Conservation (phyloP, 768 basidiomycete genomes). For the Lactarius trivialis region DNA sequence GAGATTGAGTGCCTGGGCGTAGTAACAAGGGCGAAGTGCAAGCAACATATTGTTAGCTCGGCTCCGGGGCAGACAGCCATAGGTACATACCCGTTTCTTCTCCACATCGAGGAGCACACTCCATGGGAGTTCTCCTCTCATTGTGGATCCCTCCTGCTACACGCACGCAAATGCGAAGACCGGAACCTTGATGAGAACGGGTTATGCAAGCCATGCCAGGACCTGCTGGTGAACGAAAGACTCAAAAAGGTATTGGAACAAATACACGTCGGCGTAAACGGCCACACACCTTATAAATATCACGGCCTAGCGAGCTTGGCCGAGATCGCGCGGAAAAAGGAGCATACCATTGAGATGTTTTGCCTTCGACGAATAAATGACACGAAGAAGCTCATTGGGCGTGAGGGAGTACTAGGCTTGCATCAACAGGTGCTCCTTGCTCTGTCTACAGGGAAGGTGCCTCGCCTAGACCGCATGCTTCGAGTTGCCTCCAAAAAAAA, state of each 20-base stretch:
- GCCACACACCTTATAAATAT: neutral
- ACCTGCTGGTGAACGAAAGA: neutral
- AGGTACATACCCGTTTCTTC: neutral
- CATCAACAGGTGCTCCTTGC: constrained; percentile 1
- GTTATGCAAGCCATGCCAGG: neutral
- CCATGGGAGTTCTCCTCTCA: neutral
- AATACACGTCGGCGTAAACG: neutral
- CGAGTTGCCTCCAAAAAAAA: neutral
- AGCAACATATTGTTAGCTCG: neutral
- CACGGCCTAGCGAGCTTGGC: neutral
- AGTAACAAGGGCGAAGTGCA: neutral
- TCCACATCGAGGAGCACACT: neutral
- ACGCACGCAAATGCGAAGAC: neutral
- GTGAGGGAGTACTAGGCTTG: neutral
- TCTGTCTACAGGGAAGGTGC: neutral
- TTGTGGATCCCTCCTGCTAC: neutral
- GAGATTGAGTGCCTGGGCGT: too few relatives aligned
- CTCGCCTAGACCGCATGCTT: neutral
- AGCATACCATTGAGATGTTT: neutral
- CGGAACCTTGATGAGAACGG: neutral
- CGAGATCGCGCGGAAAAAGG: neutral
- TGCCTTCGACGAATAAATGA: neutral
- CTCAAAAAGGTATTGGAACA: neutral
- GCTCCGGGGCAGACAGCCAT: neutral
- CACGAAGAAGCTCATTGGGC: neutral